phyloP scores from a whole-genome alignment of 768 basidiomycete genomes.

The Boletus sp. region DNA sequence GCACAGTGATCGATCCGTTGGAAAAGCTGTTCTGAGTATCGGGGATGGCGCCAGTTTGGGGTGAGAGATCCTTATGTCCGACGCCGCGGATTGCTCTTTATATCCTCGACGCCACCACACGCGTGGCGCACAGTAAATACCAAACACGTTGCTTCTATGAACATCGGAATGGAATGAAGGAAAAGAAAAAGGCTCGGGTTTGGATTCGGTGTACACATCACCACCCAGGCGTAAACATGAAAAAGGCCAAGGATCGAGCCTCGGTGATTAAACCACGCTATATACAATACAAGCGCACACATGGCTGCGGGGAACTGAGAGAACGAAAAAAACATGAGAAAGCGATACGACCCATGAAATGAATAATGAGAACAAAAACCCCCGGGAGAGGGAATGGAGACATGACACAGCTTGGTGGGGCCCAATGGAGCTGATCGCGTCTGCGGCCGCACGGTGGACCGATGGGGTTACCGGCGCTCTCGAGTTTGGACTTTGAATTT shows the following conservation, averaged over 20 bases:
- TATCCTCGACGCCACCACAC: neutral
- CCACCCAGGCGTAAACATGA: constrained; percentile 2
- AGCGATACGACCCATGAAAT: neutral
- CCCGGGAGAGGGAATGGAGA: neutral
- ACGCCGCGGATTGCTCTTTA: neutral
- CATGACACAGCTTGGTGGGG: neutral
- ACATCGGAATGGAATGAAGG: neutral
- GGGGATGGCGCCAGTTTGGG: neutral
- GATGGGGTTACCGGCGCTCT: no score
- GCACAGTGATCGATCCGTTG: constrained; percentile 65
- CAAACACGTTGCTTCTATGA: neutral
- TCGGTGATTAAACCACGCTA: constrained; percentile 20
- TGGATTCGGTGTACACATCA: neutral
- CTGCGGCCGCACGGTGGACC: no score
- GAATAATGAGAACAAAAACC: neutral
- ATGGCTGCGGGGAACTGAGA: neutral
- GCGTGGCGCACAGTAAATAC: neutral
- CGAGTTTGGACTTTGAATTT: no score
- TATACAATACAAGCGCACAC: neutral
- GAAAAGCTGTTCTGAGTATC: constrained; percentile 43
- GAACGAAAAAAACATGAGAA: neutral
- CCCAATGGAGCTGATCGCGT: neutral
- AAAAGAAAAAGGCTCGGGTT: no score
- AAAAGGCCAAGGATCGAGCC: neutral
- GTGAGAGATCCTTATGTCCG: neutral